Evolutionary conservation across 352 stramenopile species (phyloP).

Genomic region (Phytophthora quininea): DNA sequence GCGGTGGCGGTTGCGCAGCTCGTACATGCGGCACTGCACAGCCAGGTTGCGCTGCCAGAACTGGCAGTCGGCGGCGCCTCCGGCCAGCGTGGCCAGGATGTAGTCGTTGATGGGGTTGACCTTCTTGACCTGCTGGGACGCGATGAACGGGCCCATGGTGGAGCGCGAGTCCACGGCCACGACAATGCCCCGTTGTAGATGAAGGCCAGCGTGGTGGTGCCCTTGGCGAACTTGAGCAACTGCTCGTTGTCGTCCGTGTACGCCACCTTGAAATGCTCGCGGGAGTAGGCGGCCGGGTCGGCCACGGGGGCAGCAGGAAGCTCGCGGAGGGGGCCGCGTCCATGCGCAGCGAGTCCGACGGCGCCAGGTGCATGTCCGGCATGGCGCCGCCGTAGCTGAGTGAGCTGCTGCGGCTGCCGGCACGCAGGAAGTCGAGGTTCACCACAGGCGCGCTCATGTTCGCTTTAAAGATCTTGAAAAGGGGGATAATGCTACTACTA

Average conservation of each 20-base stretch:
- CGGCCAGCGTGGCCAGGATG: conserved; percentile 99
- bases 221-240: conserved; percentile 98
- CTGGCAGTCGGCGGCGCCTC: conserved; percentile 98
- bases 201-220: conserved; percentile 99
- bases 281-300: conserved; percentile 95
- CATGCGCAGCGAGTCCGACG: conserved; percentile 37
- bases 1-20: conserved; percentile 98
- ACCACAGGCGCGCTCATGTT: conserved; percentile 53
- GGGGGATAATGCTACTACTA: neutral
- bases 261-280: conserved; percentile 96
- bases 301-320: conserved; percentile 78
- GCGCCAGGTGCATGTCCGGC: conserved; percentile 67
- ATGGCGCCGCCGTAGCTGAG: conserved; percentile 81
- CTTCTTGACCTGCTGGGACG: conserved; percentile 99
- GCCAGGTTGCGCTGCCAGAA: conserved; percentile 99
- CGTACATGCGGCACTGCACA: conserved; percentile 96
- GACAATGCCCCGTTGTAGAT: conserved; percentile 99
- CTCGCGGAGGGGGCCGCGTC: conserved; percentile 39
- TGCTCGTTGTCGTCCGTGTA: conserved; percentile 97
- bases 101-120: conserved; percentile 99
- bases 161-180: conserved; percentile 99
- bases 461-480: neutral
- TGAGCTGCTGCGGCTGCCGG: conserved; percentile 60
- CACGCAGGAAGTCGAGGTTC: conserved; percentile 75
- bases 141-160: conserved; percentile 99